Base-by-base conservation (phyloP, 2,329 filamentous ascomycete species). In the Drechmeria coniospora region DNA sequence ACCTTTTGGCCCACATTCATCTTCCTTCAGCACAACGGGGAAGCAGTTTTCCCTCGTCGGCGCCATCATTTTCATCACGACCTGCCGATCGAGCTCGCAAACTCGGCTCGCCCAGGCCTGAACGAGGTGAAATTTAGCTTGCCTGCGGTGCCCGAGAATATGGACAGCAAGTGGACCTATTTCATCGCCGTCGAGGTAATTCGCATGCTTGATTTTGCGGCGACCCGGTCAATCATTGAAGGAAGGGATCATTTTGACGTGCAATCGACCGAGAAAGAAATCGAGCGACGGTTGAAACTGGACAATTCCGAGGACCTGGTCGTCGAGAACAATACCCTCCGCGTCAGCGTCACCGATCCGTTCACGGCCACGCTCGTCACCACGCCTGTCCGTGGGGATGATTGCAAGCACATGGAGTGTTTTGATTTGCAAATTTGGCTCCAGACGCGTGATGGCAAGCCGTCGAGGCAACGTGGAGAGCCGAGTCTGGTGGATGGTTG, bases 361-460 rank as follows among this genome's bases (percentile, higher is more conserved):
- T 80, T 79, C 43, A 76, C 60, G 31, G 57, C 65, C 1, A 54
- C 45, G 9, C 63, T 90, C 8, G 84, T 79, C 46, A 57, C 67
- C 5, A 61, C 65, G 0, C 87, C 90, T 1, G 81, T 76, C 2
- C 75, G 86, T 16, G 74, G 82, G 15, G 56, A 43, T 6, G 41
- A 50, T 3, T 98, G 90, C 48, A 57, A 59, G 15, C 87, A 98
- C 46, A 58, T 77, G 20, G 82, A 94, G 45, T 93, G 84, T 46
- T 94, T 95, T 46, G 87, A 95, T 47, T 69, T 94, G 6, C 67
- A 79, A 13, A 86, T 70, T 1, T 95, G 82, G 58, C 65, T 98
- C 7, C 51, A 61, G 10, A 81, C 77, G 5, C 71, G 81, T 23
- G 58, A 61, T 5, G 52, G 54, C 10, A 65, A 63, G 34, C 47